Percentiles rank a stretch among this genome's conserved stretches.
Evolutionary conservation across 768 basidiomycete species (phyloP).

Genomic region (Dioszegia crocea): DNA sequence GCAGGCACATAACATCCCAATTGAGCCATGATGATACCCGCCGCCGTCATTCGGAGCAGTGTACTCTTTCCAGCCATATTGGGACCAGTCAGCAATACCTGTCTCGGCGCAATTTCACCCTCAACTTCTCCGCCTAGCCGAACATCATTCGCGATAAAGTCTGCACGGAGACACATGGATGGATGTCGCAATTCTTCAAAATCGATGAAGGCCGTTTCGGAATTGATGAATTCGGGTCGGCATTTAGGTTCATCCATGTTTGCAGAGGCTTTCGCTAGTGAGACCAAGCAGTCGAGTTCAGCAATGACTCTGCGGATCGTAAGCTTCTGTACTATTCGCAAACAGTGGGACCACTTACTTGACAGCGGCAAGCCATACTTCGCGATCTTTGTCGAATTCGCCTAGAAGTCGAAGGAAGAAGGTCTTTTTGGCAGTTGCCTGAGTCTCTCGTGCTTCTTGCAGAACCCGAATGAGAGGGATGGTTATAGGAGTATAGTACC

Average conservation of each 20-base stretch:
- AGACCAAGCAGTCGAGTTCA: conserved; percentile 93
- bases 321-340: background rate
- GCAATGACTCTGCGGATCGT: conserved; percentile 63
- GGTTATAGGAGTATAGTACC: conserved; percentile 74
- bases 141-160: conserved; percentile 91
- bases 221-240: conserved; percentile 77
- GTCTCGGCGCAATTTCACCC: conserved; percentile 56
- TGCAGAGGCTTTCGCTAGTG: conserved; percentile 79
- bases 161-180: conserved; percentile 65
- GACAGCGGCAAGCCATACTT: conserved; percentile 45
- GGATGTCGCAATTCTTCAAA: conserved; percentile 90
- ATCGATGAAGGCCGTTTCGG: conserved; percentile 68
- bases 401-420: conserved; percentile 58
- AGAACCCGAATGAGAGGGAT: conserved; percentile 68
- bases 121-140: conserved; percentile 59
- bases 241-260: conserved; percentile 92
- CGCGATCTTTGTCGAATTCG: conserved; percentile 49
- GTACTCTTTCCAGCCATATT: conserved; percentile 70
- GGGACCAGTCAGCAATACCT: conserved; percentile 80
- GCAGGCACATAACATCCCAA: conserved; percentile 95
- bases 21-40: conserved; percentile 85
- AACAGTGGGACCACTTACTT: conserved; percentile 22
- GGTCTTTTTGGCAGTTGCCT: conserved; percentile 69
- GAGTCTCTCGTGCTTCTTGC: conserved; percentile 91
- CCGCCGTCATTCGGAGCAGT: conserved; percentile 84